A percentile compares a stretch with the other conserved stretches of the same genome.
These are phyloP conservation scores for Delphinella strobiligena DNA, from an alignment of 2,329 filamentous ascomycete genomes.

Conservation along the genomic window DNA sequence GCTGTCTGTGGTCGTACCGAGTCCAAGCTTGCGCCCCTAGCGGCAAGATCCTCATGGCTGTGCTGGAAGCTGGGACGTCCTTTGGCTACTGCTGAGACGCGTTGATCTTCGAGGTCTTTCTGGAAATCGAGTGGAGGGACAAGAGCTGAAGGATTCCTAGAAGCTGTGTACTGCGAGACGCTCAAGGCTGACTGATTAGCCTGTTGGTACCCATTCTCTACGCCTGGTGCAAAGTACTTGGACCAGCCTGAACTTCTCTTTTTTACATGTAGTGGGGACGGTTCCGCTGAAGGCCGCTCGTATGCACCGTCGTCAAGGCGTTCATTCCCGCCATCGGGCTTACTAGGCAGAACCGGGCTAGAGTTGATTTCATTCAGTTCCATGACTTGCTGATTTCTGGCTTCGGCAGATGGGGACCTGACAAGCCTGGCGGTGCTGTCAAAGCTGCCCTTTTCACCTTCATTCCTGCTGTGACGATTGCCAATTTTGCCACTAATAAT, in stretches of 20 bases:
- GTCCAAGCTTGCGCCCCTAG: conserved; percentile 19
- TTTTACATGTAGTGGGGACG: conserved; percentile 18
- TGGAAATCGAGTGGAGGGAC: conserved; percentile 56
- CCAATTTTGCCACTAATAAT: conserved; percentile 45
- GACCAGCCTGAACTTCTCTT: conserved; percentile 46
- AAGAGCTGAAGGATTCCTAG: conserved; percentile 38
- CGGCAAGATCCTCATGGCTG: conserved; percentile 32
- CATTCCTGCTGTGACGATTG: conserved; percentile 34
- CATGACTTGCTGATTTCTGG: neutral
- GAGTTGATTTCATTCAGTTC: conserved; percentile 32
- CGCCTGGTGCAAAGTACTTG: conserved; percentile 23
- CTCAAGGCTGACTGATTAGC: conserved; percentile 23
- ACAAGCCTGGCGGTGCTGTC: conserved; percentile 49
- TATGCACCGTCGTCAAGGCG: conserved; percentile 11
- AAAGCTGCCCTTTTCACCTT: conserved; percentile 39
- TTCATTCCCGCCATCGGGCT: conserved; percentile 23
- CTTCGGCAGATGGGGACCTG: conserved; percentile 21
- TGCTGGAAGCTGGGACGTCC: conserved; percentile 59
- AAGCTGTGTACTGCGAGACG: conserved; percentile 31
- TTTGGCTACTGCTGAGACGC: conserved; percentile 54
- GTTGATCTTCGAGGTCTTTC: conserved; percentile 43
- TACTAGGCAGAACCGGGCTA: conserved; percentile 16
- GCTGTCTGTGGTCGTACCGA: conserved; percentile 17
- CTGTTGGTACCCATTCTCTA: conserved; percentile 20
- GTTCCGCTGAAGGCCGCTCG: conserved; percentile 11